These are phyloP conservation scores for Zygotorulaspora florentina DNA, from an alignment of 805 yeast species.

Conservation along the genomic window DNA sequence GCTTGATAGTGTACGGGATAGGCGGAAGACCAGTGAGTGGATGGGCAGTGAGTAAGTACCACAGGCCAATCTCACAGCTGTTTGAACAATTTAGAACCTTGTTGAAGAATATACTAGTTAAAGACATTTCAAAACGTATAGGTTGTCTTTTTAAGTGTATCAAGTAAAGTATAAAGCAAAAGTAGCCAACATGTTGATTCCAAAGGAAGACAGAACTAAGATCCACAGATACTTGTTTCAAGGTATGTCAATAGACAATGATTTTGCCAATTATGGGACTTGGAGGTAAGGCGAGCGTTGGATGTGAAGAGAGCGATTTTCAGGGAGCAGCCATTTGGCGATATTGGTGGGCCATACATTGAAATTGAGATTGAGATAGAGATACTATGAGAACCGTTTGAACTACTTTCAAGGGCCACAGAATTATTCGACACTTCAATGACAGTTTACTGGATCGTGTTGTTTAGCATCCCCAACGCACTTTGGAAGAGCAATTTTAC, in stretches of 20 bases:
- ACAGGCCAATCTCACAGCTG: neutral
- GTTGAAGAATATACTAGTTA: neutral
- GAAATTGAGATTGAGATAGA: constrained; percentile 1
- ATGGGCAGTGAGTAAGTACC: too few relatives aligned
- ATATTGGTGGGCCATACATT: neutral
- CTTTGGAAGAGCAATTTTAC: constrained; percentile 12
- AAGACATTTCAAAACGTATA: neutral
- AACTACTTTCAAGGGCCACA: neutral
- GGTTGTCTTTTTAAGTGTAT: constrained; percentile 5
- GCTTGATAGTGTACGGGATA: neutral
- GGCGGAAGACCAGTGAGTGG: neutral
- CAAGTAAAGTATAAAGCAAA: constrained; percentile 24
- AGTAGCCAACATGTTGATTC: constrained; percentile 85
- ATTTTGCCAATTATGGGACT: neutral
- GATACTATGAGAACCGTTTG: neutral
- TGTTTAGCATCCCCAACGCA: neutral
- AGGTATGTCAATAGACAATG: constrained; percentile 56
- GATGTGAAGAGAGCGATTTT: neutral
- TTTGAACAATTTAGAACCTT: neutral
- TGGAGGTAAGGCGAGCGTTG: neutral
- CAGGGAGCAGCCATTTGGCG: neutral
- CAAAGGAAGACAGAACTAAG: constrained; percentile 99
- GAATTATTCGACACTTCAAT: neutral
- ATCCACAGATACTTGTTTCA: constrained; percentile 98
- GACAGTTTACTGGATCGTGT: too few relatives aligned